These are phyloP conservation scores for Neonectria faginata DNA, from an alignment of 2,329 filamentous ascomycete genomes.

Conservation along the genomic window DNA sequence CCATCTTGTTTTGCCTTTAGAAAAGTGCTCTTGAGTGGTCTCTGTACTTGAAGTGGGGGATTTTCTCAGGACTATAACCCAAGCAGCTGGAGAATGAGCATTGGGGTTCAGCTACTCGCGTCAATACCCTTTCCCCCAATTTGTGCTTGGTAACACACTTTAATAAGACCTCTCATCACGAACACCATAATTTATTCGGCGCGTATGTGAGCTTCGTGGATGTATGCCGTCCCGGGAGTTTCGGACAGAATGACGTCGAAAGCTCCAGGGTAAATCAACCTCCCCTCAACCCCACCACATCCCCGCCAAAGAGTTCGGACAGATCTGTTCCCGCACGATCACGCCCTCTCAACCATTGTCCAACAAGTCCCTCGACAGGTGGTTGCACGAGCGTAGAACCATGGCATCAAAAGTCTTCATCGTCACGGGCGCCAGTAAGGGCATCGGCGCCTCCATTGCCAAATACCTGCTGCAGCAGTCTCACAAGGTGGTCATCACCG, in stretches of 20 bases:
- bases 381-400: conserved; percentile 29
- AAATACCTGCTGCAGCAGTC: conserved; percentile 62
- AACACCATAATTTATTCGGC: not conserved
- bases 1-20: no score
- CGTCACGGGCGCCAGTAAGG: conserved; percentile 73
- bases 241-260: conserved; percentile 32
- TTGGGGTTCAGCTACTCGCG: no score
- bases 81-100: no score
- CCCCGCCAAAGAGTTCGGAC: conserved; percentile 1
- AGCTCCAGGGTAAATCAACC: conserved; percentile 36
- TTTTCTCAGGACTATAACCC: no score
- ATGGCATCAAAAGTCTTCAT: conserved; percentile 75
- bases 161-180: not conserved
- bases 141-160: no score
- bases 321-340: conserved; percentile 11
- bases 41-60: no score
- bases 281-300: conserved; percentile 33
- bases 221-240: not conserved
- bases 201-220: not conserved
- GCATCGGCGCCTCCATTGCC: conserved; percentile 69
- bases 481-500: conserved; percentile 71
- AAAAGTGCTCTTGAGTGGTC: no score
- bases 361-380: conserved; percentile 2
- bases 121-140: no score
- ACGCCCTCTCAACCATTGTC: conserved; percentile 13